These are phyloP conservation scores for Microsporum audouinii DNA, from an alignment of 2,329 filamentous ascomycete species.

Conservation along the genomic window DNA sequence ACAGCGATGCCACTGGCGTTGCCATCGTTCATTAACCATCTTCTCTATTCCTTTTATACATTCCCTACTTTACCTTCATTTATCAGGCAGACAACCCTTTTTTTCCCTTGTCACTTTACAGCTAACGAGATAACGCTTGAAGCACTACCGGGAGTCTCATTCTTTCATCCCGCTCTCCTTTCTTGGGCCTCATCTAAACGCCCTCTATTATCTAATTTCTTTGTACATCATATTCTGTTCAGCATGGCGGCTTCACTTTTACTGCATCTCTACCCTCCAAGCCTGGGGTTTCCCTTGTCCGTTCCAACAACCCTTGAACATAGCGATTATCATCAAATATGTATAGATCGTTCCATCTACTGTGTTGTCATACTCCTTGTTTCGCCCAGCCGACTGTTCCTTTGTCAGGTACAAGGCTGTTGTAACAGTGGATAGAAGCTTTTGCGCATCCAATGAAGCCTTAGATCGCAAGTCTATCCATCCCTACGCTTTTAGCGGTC, in stretches of 20 bases:
- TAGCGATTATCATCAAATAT: neutral
- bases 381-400: neutral
- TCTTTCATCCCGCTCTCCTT: neutral
- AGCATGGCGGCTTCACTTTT: neutral
- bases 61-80: neutral
- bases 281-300: neutral
- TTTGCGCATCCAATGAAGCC: neutral
- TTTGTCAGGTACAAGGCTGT: neutral
- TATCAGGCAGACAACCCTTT: neutral
- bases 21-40: slow-evolving; percentile 26
- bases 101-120: neutral
- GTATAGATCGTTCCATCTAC: neutral
- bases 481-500: neutral
- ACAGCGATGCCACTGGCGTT: slow-evolving; percentile 31
- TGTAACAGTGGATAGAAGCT: neutral
- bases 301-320: neutral
- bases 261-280: neutral
- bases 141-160: neutral
- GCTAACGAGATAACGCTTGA: neutral
- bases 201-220: neutral
- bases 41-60: too few relatives aligned
- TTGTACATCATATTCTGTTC: neutral
- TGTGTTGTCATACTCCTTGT: neutral
- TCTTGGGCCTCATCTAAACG: neutral
- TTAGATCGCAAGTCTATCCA: neutral